These are phyloP conservation scores for Fusarium redolens DNA, from an alignment of 2,329 filamentous ascomycete species.

Conservation along the genomic window DNA sequence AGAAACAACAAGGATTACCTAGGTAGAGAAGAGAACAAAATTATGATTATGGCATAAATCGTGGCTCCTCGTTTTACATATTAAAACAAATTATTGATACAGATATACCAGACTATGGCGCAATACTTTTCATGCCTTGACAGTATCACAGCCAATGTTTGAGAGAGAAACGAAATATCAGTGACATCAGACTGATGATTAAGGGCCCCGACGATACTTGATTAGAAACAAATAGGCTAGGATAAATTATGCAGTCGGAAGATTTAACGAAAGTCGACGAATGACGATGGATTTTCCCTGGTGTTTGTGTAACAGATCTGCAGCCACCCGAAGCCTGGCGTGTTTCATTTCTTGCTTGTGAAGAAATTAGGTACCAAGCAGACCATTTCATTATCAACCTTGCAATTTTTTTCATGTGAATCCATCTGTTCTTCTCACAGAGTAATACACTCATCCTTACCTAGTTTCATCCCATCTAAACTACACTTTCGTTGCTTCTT, in stretches of 20 bases:
- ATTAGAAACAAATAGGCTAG: slow-evolving; percentile 10
- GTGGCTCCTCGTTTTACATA: neutral
- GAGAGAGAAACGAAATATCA: neutral
- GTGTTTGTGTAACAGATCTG: slow-evolving; percentile 10
- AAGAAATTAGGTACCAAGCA: slow-evolving; percentile 28
- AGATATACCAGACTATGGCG: neutral
- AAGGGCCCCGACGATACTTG: neutral
- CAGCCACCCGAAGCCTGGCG: slow-evolving; percentile 25
- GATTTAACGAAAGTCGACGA: slow-evolving; percentile 10
- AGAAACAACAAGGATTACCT: neutral
- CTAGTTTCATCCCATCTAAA: neutral
- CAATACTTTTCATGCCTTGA: neutral
- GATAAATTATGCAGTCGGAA: slow-evolving; percentile 27
- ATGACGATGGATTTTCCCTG: neutral
- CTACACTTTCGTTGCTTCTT: neutral
- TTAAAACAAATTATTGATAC: neutral
- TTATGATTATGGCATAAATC: neutral
- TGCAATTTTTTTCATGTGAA: slow-evolving; percentile 8
- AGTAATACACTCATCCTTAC: neutral
- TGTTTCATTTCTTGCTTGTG: slow-evolving; percentile 28
- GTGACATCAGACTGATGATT: slow-evolving; percentile 22
- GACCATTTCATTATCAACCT: neutral
- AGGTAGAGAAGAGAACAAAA: neutral
- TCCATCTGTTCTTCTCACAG: neutral
- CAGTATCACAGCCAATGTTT: neutral